These are phyloP conservation scores for Cordyceps cateniannulata DNA, from an alignment of 2,329 filamentous ascomycete genomes.

Conservation along the genomic window DNA sequence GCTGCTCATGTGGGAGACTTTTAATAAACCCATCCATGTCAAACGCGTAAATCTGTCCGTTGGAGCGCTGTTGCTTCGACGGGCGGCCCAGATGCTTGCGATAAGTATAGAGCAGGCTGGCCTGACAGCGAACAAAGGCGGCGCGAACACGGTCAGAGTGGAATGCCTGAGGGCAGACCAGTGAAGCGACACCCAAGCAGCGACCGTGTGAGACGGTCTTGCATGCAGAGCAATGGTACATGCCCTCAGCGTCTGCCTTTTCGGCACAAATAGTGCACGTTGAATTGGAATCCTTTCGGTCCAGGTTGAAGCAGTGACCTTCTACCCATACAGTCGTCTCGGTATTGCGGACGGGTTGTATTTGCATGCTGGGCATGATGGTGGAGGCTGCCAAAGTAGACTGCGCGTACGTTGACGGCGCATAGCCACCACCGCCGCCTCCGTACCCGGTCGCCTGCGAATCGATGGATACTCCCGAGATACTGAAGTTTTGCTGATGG, in stretches of 20 bases:
- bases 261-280: conserved; percentile 73
- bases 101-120: conserved; percentile 61
- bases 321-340: conserved; percentile 79
- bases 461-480: conserved; percentile 53
- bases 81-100: conserved; percentile 56
- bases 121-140: conserved; percentile 58
- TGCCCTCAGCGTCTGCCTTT: conserved; percentile 61
- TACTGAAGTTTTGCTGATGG: conserved; percentile 52
- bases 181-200: conserved; percentile 54
- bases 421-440: conserved; percentile 55
- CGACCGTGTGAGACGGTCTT: conserved; percentile 49
- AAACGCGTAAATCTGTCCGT: conserved; percentile 55
- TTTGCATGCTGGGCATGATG: conserved; percentile 77
- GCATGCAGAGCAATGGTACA: conserved; percentile 68
- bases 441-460: conserved; percentile 60
- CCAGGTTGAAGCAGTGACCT: conserved; percentile 72
- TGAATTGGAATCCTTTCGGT: conserved; percentile 49
- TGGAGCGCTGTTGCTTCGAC: conserved; percentile 52
- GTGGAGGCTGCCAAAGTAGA: conserved; percentile 82
- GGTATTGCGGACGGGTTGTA: conserved; percentile 72
- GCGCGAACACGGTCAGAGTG: conserved; percentile 55
- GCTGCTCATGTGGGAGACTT: conserved; percentile 58
- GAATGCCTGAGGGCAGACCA: conserved; percentile 59
- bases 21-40: conserved; percentile 60
- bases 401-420: conserved; percentile 76